Evolutionary conservation across 768 basidiomycete species (phyloP).

Genomic region (Xerocomus spinulosus): DNA sequence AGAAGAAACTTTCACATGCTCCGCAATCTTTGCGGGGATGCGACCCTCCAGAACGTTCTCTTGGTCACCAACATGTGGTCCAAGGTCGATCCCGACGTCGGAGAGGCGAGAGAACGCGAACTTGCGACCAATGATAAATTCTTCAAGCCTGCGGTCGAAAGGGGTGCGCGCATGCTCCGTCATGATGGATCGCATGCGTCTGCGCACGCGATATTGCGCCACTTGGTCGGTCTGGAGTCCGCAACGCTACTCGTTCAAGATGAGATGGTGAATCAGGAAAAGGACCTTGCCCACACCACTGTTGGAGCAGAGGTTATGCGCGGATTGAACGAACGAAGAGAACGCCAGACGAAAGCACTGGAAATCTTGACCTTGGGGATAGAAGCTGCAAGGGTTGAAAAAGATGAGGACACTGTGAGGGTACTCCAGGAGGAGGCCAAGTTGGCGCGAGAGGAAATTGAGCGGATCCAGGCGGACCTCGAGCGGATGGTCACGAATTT

Average conservation of each 20-base stretch:
- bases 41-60: slow-evolving; percentile 42
- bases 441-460: slow-evolving; percentile 40
- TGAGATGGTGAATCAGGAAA: slow-evolving; percentile 49
- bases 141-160: slow-evolving; percentile 48
- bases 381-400: slow-evolving; percentile 38
- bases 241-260: slow-evolving; percentile 47
- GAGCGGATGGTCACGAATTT: slow-evolving; percentile 37
- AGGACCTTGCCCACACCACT: slow-evolving; percentile 45
- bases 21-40: slow-evolving; percentile 47
- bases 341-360: slow-evolving; percentile 44
- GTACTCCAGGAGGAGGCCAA: slow-evolving; percentile 41
- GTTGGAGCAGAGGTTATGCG: slow-evolving; percentile 48
- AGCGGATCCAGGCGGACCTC: slow-evolving; percentile 37
- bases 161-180: slow-evolving; percentile 41
- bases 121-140: slow-evolving; percentile 39
- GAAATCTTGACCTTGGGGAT: slow-evolving; percentile 41
- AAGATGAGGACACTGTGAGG: slow-evolving; percentile 41
- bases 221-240: slow-evolving; percentile 38
- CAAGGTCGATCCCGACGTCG: slow-evolving; percentile 32
- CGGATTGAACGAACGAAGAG: slow-evolving; percentile 43
- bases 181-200: slow-evolving; percentile 40
- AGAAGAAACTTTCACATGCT: slow-evolving; percentile 48
- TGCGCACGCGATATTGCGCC: slow-evolving; percentile 41
- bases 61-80: slow-evolving; percentile 55
- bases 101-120: slow-evolving; percentile 42